Conservation (phyloP, 805 yeast species). For the Wickerhamiella galacta region DNA sequence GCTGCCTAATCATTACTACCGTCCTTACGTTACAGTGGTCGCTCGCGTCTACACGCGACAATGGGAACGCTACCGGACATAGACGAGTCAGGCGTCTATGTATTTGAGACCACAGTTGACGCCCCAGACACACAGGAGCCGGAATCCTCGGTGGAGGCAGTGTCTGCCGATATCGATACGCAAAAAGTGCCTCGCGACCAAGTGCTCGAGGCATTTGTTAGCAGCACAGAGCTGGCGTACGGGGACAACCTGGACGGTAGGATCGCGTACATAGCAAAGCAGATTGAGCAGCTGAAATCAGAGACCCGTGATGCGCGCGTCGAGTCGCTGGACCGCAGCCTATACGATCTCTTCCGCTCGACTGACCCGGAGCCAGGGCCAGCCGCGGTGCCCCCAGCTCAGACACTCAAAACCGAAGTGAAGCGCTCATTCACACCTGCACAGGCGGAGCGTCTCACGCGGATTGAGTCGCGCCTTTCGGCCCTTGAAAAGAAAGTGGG, state of each 20-base stretch:
- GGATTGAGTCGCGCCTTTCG: constrained; percentile 1
- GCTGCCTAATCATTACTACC: background rate
- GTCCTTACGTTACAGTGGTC: background rate
- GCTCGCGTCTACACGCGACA: background rate
- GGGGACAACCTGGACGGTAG: constrained; percentile 6
- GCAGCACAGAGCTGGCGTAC: constrained; percentile 2
- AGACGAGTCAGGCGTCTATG: constrained; percentile 5
- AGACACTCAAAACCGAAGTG: too few species aligned
- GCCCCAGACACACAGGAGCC: background rate
- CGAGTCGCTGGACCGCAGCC: background rate
- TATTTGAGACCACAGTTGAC: constrained; percentile 1
- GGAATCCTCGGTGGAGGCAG: background rate
- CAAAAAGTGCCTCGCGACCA: constrained; percentile 1
- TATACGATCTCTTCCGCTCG: background rate
- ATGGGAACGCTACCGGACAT: constrained; percentile 3
- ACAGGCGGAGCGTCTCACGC: background rate
- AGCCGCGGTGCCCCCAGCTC: too few species aligned
- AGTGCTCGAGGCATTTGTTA: constrained; percentile 4
- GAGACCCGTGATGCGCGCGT: constrained; percentile 3
- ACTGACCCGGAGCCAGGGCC: background rate
- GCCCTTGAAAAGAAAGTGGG: constrained; percentile 3
- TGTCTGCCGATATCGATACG: background rate
- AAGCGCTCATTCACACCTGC: background rate
- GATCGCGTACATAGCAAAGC: constrained; percentile 3
- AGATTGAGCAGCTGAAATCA: constrained; percentile 1